Evolutionary conservation across 2,329 filamentous ascomycete species (phyloP), one percentile per base, ranked within the genome.

Genomic region (Pezicula rhizophila): DNA sequence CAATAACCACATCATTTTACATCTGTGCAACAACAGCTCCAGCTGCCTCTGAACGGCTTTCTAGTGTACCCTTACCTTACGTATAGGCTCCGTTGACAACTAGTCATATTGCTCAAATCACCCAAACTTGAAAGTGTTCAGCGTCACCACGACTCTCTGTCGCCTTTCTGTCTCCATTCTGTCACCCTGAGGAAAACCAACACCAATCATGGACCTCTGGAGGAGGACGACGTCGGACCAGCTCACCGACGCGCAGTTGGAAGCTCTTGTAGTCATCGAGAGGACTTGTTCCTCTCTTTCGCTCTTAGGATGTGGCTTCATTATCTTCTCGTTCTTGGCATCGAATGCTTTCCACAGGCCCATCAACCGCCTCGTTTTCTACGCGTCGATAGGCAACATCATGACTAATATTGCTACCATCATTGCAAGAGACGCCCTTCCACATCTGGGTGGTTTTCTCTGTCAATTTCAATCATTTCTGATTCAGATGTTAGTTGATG

Each of bases 351-450:
- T 93, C 63, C 85, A 87, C 60, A 92, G 90, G 62, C 86, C 88
- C n/a, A 90, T 93, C 69, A 93, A 93, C 62, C 77, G 89, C 15
- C 75, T 95, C 0, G 83, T 92, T 8, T 92, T 95, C 65, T 93
- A 86, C 64, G 88, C 89, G 6, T 86, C 85, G 0, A 85, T 88
- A 61, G 89, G 88, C 8, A 95, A 95, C 60, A 75, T 92, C 58
- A 73, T 90, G 66, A 80, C 80, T 52, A 92, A 89, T 64, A 76
- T 89, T 15, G 87, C 83, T 1, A 90, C 88, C 0, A 66, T 92
- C 31, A 87, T 92, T 60, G 82, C 85, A 0, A 76, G 78, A 33
- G 73, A 76, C 1, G 86, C 80, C 35, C 68, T 88, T 6, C 56
- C 61, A 2, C 60, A 33, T 59, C 40, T 45, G 20, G 46, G 53